phyloP scores from a whole-genome alignment of 768 basidiomycete species.

The Amyloporia xantha region DNA sequence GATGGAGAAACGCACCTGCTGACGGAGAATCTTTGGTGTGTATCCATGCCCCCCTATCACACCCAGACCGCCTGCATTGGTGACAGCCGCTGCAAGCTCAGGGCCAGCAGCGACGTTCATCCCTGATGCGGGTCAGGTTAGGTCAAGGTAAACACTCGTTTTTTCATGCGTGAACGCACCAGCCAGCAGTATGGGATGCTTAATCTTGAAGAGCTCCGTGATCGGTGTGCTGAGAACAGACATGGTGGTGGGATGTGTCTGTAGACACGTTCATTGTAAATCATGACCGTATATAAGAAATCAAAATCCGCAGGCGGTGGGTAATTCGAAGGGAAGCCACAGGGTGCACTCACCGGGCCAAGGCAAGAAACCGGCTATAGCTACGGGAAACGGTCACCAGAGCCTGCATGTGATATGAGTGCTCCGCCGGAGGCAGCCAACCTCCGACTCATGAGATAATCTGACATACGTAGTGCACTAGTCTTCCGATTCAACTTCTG shows the following conservation, averaged over 20 bases:
- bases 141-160: background rate
- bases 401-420: no score
- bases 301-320: no score
- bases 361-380: no score
- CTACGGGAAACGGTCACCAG: no score
- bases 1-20: slow-evolving; percentile 48
- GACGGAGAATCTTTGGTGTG: slow-evolving; percentile 72
- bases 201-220: slow-evolving; percentile 82
- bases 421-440: no score
- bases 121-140: slow-evolving; percentile 34
- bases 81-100: slow-evolving; percentile 88
- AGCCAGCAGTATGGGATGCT: slow-evolving; percentile 83
- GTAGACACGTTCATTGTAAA: no score
- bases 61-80: slow-evolving; percentile 89
- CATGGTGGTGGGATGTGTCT: slow-evolving; percentile 36
- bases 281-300: no score
- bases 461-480: no score
- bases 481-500: no score
- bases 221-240: slow-evolving; percentile 74
- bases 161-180: slow-evolving; percentile 36
- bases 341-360: no score
- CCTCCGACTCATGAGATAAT: no score
- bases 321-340: no score
- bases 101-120: slow-evolving; percentile 69
- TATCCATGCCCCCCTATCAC: slow-evolving; percentile 89